A percentile compares a stretch with the other conserved stretches of the same genome.
These are phyloP conservation scores for Colletotrichum neosansevieriae DNA, from an alignment of 2,329 filamentous ascomycete species.

Conservation along the genomic window DNA sequence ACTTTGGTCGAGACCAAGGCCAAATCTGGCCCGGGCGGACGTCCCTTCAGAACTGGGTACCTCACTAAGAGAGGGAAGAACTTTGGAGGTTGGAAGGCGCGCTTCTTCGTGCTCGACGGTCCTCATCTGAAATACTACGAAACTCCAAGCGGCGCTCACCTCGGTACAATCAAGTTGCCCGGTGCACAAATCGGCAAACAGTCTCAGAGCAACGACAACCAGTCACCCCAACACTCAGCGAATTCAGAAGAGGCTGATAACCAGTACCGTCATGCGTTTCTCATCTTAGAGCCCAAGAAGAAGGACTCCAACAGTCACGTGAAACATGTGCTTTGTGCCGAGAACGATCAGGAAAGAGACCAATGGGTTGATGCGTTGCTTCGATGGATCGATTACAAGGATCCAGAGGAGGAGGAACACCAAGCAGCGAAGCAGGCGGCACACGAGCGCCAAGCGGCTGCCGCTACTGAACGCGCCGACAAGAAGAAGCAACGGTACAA, in stretches of 20 bases:
- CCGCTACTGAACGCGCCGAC: constrained; percentile 41
- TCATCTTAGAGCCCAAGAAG: constrained; percentile 94
- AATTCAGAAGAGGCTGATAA: constrained; percentile 84
- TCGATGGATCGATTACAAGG: constrained; percentile 85
- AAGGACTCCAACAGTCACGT: constrained; percentile 91
- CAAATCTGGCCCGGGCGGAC: constrained; percentile 71
- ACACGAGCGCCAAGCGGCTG: constrained; percentile 57
- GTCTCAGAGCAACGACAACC: constrained; percentile 72
- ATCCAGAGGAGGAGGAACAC: constrained; percentile 68
- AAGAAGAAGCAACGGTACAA: constrained; percentile 50
- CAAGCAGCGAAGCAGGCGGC: constrained; percentile 46
- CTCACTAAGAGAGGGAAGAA: constrained; percentile 98
- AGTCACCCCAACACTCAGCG: constrained; percentile 68
- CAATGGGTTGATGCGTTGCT: constrained; percentile 92
- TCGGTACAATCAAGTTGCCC: constrained; percentile 92
- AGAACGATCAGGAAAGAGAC: constrained; percentile 93
- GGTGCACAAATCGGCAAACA: constrained; percentile 96
- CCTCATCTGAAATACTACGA: constrained; percentile 89
- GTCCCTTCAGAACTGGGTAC: constrained; percentile 86
- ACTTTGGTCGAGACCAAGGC: constrained; percentile 48
- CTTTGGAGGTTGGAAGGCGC: constrained; percentile 97
- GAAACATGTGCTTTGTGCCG: constrained; percentile 93
- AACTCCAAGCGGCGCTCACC: constrained; percentile 86
- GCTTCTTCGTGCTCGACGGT: constrained; percentile 72
- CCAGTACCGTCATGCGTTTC: constrained; percentile 95